Evolutionary conservation across 148 eudicot genomes (phyloP).

Genomic region (Pouteria glomerata): DNA sequence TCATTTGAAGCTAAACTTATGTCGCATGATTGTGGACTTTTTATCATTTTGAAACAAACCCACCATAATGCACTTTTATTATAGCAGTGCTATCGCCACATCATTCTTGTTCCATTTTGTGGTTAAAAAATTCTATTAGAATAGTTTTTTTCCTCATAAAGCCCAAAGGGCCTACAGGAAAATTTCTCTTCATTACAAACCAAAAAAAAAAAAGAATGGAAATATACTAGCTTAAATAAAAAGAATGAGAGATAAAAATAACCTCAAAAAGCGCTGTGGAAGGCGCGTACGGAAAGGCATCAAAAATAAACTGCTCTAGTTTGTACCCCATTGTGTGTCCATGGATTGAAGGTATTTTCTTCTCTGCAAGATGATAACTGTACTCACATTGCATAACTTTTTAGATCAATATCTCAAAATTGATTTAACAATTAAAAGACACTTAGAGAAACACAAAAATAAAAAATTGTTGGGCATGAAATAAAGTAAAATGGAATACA

Average conservation of each 20-base stretch:
- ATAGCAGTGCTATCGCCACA: no score
- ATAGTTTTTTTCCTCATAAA: no score
- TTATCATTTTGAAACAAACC: no score
- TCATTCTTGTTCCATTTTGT: no score
- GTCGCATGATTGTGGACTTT: no score
- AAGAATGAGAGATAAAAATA: slow-evolving; percentile 7
- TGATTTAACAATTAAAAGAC: background rate
- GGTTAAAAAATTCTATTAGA: no score
- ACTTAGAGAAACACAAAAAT: background rate
- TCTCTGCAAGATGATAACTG: slow-evolving; percentile 98
- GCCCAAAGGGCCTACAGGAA: no score
- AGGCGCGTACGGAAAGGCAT: slow-evolving; percentile 91
- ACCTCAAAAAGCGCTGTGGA: slow-evolving; percentile 96
- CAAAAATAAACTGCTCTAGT: slow-evolving; percentile 89
- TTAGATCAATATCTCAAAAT: background rate
- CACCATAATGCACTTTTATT: no score
- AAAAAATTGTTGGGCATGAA: background rate
- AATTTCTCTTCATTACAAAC: no score
- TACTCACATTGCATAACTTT: slow-evolving; percentile 16
- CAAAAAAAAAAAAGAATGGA: no score
- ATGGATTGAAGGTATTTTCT: slow-evolving; percentile 78
- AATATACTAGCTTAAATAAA: no score
- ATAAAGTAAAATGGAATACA: background rate
- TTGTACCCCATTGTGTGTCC: slow-evolving; percentile 75
- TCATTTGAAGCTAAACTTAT: no score